These are phyloP conservation scores for Puccinia triticina DNA, from an alignment of 1,284 basidiomycete genomes.

Conservation along the genomic window DNA sequence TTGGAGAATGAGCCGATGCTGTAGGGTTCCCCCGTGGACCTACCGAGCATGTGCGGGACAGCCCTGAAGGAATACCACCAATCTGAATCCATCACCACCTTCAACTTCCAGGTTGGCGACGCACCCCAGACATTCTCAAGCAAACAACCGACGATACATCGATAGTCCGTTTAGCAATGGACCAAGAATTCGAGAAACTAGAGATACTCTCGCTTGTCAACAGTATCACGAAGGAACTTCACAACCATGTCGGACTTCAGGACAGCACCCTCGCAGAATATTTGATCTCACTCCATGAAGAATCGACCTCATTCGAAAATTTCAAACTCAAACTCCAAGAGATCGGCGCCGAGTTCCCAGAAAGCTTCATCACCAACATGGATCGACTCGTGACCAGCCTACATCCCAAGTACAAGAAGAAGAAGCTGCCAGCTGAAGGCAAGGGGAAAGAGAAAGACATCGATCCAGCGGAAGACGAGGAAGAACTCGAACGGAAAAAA, in stretches of 20 bases:
- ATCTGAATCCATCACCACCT: no score
- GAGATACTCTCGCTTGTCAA: slow-evolving; percentile 85
- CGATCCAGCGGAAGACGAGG: slow-evolving; percentile 38
- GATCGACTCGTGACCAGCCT: slow-evolving; percentile 91
- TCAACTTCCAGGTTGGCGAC: no score
- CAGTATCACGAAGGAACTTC: slow-evolving; percentile 84
- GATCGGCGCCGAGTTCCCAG: slow-evolving; percentile 82
- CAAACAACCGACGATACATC: no score
- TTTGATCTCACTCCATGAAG: slow-evolving; percentile 85
- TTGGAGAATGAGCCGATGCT: no score
- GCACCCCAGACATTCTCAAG: no score
- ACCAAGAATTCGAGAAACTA: slow-evolving; percentile 64
- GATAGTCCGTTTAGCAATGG: not conserved
- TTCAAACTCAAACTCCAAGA: slow-evolving; percentile 83
- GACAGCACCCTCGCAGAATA: slow-evolving; percentile 95
- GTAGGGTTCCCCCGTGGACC: no score
- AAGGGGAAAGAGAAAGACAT: slow-evolving; percentile 61
- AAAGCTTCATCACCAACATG: slow-evolving; percentile 85
- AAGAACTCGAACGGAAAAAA: slow-evolving; percentile 59
- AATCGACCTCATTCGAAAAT: slow-evolving; percentile 72
- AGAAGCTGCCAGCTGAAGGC: slow-evolving; percentile 58
- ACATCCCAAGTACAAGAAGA: slow-evolving; percentile 96
- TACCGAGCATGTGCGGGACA: no score
- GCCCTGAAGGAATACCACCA: no score
- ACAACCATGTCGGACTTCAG: slow-evolving; percentile 74